These are phyloP conservation scores for Diplodia intermedia DNA, from an alignment of 2,329 filamentous ascomycete genomes.

Conservation along the genomic window DNA sequence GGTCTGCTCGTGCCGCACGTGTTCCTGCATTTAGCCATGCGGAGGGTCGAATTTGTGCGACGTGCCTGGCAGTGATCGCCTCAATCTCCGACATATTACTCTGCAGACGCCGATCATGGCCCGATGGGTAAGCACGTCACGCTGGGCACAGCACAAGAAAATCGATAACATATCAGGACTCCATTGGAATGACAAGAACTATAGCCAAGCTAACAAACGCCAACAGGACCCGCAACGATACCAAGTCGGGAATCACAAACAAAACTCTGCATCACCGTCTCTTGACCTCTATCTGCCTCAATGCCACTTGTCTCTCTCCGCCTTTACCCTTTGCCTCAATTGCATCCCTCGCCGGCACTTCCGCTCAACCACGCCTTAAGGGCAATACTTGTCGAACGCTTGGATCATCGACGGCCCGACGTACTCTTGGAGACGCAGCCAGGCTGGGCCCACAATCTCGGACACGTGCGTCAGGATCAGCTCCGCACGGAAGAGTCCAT, in stretches of 20 bases:
- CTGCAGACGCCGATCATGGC: background rate
- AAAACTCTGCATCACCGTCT: background rate
- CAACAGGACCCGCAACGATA: background rate
- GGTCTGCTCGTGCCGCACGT: background rate
- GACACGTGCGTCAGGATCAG: background rate
- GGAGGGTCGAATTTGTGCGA: background rate
- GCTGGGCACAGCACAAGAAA: background rate
- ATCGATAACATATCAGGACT: background rate
- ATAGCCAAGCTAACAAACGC: background rate
- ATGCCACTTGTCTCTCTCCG: too few species aligned
- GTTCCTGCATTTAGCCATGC: constrained; percentile 15
- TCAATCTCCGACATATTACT: background rate
- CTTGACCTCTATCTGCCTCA: background rate
- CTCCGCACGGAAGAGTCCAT: background rate
- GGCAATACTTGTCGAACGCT: too few species aligned
- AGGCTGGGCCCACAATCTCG: background rate
- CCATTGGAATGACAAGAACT: background rate
- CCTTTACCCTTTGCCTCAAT: too few species aligned
- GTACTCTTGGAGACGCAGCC: background rate
- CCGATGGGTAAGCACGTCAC: background rate
- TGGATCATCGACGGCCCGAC: too few species aligned
- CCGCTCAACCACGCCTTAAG: too few species aligned
- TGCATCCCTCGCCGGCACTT: too few species aligned
- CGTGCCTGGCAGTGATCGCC: background rate
- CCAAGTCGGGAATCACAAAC: background rate